Percentiles rank a stretch among this genome's conserved stretches.
These are phyloP conservation scores for Synura sp. DNA, from an alignment of 352 stramenopile species.

Conservation along the genomic window DNA sequence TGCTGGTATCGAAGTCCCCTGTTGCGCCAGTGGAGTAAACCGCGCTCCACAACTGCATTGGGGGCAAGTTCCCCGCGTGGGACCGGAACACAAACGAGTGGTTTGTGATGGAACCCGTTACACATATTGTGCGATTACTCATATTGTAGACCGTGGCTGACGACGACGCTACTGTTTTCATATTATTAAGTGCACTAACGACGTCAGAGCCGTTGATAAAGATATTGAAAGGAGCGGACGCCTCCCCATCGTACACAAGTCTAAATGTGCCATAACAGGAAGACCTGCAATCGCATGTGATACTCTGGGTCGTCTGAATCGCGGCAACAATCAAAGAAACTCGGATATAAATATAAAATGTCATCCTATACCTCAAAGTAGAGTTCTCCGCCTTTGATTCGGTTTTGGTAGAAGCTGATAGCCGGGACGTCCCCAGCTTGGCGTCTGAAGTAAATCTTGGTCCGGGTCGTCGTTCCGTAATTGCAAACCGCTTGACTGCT, in stretches of 20 bases:
- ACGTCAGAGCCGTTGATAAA: background rate
- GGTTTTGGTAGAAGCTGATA: constrained; percentile 12
- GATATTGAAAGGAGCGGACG: background rate
- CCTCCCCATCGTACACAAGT: constrained; percentile 18
- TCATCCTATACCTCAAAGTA: constrained; percentile 25
- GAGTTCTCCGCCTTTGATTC: background rate
- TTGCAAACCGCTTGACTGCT: no score
- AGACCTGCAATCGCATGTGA: constrained; percentile 5
- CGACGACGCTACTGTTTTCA: background rate
- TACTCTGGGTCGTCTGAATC: constrained; percentile 11
- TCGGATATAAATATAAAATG: background rate
- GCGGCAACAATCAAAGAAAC: background rate
- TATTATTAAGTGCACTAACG: background rate
- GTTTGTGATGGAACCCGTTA: background rate
- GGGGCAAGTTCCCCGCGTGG: background rate
- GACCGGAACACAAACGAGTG: background rate
- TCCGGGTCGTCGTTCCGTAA: background rate
- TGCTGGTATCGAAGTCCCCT: background rate
- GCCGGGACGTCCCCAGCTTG: background rate
- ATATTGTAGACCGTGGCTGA: background rate
- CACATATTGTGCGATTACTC: background rate
- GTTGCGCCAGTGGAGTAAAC: background rate
- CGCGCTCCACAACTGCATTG: background rate
- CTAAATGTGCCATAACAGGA: constrained; percentile 36
- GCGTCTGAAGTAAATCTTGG: background rate